A percentile compares a stretch with the other conserved stretches of the same genome.
These are phyloP conservation scores for Diospyros lotus DNA, from an alignment of 148 eudicot species.

Conservation along the genomic window DNA sequence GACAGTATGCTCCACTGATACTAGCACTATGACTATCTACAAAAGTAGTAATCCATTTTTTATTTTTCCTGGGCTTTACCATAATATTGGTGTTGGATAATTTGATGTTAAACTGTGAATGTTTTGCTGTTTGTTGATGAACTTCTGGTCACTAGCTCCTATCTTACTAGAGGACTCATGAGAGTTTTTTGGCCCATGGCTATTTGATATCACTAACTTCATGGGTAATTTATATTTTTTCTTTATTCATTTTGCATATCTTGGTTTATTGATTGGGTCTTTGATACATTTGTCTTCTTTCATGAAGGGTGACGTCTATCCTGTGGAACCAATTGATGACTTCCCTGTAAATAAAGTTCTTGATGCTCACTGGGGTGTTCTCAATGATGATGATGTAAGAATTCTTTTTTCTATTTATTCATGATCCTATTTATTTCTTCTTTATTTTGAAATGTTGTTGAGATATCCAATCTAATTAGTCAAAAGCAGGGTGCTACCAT, in stretches of 20 bases:
- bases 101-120: not conserved
- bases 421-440: constrained; percentile 2
- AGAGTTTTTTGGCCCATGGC: not conserved
- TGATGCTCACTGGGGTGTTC: constrained; percentile 97
- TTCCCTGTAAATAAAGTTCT: constrained; percentile 61
- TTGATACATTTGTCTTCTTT: constrained; percentile 14
- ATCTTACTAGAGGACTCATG: not conserved
- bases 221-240: not conserved
- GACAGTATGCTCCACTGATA: not conserved
- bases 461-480: too few relatives aligned
- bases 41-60: not conserved
- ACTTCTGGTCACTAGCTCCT: not conserved
- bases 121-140: not conserved
- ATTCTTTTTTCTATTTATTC: not conserved
- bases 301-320: constrained; percentile 94
- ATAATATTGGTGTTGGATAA: not conserved
- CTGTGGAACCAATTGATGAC: constrained; percentile 67
- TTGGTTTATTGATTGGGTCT: too few relatives aligned
- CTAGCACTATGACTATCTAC: not conserved
- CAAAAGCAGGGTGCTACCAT: too few relatives aligned
- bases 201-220: not conserved
- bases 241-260: too few relatives aligned
- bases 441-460: not conserved
- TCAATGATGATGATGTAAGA: constrained; percentile 78
- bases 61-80: not conserved